Base-by-base conservation (phyloP, 352 stramenopile species). In the Pythium dissotocum region DNA sequence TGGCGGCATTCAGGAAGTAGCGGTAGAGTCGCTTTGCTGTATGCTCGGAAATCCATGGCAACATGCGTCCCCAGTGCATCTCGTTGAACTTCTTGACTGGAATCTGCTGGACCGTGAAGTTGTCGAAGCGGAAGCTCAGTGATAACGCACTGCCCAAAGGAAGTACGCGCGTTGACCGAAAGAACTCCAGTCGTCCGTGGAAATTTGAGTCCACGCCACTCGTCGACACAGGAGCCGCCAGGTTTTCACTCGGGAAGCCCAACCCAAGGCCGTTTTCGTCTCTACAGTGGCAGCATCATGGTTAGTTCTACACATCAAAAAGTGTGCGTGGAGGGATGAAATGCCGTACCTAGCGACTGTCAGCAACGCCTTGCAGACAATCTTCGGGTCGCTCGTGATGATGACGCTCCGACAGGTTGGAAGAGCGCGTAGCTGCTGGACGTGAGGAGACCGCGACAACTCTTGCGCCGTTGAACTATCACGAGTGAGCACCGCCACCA, bases 41-140 rank as follows among this genome's bases (percentile, higher is more conserved):
- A 16, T 63, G 46, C 33, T 90, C 81, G 1, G 83, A 82, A 62
- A 93, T 80, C 86, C 83, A 94, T 33, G 88, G 88, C 33, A 95
- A 63, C 85, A 93, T 94, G 33, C 88, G 88, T 65, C 75, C 82
- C 88, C 88, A 95, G 70, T 95, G 88, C 82, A 93, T 93, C 30
- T 80, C 68, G 38, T 93, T 93, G 58, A 94, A 94, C 69, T 92
- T 93, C n/a, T 75, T 72, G 10, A 90, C 82, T 58, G 83, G 82
- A 35, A 95, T 77, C 52, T 91, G 78, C 30, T 36, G 65, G 6
- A 79, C 83, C 0, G 67, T 46, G 44, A 94, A 91, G 28, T 87
- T 90, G 54, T 81, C 74, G 58, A 95, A 95, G 24, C 85, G 83
- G 58, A 91, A 93, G 62, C 79, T 89, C 30, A 95, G 67, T 12